Percentiles rank a stretch among this genome's conserved stretches.
Conservation (phyloP, 805 yeast genomes). For the Saccharomycopsis amapae region DNA sequence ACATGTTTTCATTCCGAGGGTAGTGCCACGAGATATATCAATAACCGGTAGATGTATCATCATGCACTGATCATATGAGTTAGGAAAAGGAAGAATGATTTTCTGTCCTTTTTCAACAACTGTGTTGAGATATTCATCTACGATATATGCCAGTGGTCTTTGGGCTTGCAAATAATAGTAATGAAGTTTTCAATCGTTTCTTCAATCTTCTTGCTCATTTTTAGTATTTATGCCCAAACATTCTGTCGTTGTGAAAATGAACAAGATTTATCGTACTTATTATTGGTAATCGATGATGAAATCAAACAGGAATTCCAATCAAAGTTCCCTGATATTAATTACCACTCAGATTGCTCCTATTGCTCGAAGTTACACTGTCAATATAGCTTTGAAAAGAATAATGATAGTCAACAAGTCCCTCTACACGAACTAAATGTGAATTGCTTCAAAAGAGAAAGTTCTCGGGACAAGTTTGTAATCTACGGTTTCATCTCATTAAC, state of each 20-base stretch:
- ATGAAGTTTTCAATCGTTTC: background rate
- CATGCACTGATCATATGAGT: too few relatives aligned
- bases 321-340: conserved; percentile 2
- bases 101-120: too few relatives aligned
- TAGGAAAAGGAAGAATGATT: too few relatives aligned
- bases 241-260: conserved; percentile 19
- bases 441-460: conserved; percentile 20
- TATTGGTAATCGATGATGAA: conserved; percentile 11
- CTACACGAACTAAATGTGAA: conserved; percentile 14
- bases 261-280: conserved; percentile 8
- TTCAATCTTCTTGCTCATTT: background rate
- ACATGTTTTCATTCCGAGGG: too few relatives aligned
- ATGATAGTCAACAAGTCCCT: background rate
- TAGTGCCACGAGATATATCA: too few relatives aligned
- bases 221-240: conserved; percentile 2
- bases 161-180: too few relatives aligned
- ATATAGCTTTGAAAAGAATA: conserved; percentile 1
- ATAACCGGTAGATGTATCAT: too few relatives aligned
- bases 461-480: conserved; percentile 15
- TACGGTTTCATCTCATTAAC: conserved; percentile 16
- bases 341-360: conserved; percentile 15
- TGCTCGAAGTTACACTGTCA: conserved; percentile 19
- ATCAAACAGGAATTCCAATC: background rate
- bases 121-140: too few relatives aligned
- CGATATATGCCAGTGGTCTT: too few relatives aligned